phyloP scores from a whole-genome alignment of 192 early-diverging fungal species.

The Entrophospora sp. region DNA sequence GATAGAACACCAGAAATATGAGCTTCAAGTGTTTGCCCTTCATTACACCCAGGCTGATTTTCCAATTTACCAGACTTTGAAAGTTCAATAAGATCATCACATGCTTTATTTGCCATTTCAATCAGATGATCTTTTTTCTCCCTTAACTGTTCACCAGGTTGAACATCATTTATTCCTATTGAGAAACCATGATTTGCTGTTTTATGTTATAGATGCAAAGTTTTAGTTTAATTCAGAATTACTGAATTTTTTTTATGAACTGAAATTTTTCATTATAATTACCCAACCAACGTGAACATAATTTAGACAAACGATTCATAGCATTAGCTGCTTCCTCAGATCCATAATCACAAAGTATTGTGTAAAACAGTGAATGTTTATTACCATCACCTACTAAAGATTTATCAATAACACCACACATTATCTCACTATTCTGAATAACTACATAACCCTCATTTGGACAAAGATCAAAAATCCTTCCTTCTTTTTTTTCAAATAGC shows the following conservation, averaged over 20 bases:
- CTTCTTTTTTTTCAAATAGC: slow-evolving; percentile 55
- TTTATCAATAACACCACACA: slow-evolving; percentile 94
- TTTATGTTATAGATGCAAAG: too few species aligned
- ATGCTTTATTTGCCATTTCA: slow-evolving; percentile 69
- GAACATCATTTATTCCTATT: slow-evolving; percentile 97
- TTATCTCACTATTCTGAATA: slow-evolving; percentile 88
- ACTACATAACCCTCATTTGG: slow-evolving; percentile 85
- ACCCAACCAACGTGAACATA: slow-evolving; percentile 86
- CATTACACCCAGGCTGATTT: slow-evolving; percentile 76
- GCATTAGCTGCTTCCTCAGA: slow-evolving; percentile 71
- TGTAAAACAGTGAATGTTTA: slow-evolving; percentile 91
- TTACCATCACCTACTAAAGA: slow-evolving; percentile 92
- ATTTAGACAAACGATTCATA: slow-evolving; percentile 94
- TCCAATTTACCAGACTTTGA: slow-evolving; percentile 66
- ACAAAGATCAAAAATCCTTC: slow-evolving; percentile 62
- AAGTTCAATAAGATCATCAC: slow-evolving; percentile 71
- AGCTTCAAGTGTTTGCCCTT: slow-evolving; percentile 81
- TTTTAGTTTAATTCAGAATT: too few species aligned
- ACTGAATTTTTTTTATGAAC: not conserved
- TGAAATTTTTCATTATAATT: slow-evolving; percentile 18
- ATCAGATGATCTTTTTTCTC: slow-evolving; percentile 75
- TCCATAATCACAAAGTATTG: slow-evolving; percentile 88
- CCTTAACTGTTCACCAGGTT: slow-evolving; percentile 68
- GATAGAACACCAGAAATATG: slow-evolving; percentile 82
- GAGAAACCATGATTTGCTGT: slow-evolving; percentile 92